Base-by-base conservation (phyloP, 164 flowering plant genomes). In the Pachysandra terminalis region DNA sequence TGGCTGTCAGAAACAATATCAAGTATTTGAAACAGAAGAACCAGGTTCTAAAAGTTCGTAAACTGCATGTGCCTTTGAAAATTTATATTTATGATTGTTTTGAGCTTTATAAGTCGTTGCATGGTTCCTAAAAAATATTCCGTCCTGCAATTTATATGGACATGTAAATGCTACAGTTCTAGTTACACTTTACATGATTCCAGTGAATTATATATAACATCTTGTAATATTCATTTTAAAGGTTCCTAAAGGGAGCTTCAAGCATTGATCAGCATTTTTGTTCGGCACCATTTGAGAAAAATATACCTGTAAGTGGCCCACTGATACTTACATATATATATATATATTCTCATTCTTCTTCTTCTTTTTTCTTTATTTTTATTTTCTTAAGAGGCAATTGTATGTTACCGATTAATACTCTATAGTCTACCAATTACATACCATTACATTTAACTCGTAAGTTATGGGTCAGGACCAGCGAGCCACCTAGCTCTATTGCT, bases 221-320 rank as follows among this genome's bases (percentile, higher is more conserved):
- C 17, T 21, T 74, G 1, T 69, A 24, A 56, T 68, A 53, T 67
- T n/a, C n/a, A n/a, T n/a, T 53, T 26, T 73, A 52, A 74, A 94
- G 99, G 85, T 95, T 95, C 80, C 82, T 95, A 27, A 76, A 92
- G 71, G 97, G 99, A 69, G 97, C 97, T 78, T 82, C 90, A 65
- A 87, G 92, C 79, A 86, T 92, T 69, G 97, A 95, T 81, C 84
- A 81, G 32, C 97, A 95, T 79, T 90, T 95, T 80, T 63, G 65
- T 65, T 79, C 91, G 14, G 77, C 91, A 22, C 85, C 97, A 65
- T 87, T 86, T 62, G 93, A 87, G 80, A 83, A 82, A 61, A 95
- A 92, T 79, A 74, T 95, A 71, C 97, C 99, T 56, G 97, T 95
- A 83, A 77, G 92, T 79, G 32, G 62, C 54, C n/a, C 45, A 19